Conservation (phyloP, 2,329 filamentous ascomycete species). For the Colletotrichum costaricense region DNA sequence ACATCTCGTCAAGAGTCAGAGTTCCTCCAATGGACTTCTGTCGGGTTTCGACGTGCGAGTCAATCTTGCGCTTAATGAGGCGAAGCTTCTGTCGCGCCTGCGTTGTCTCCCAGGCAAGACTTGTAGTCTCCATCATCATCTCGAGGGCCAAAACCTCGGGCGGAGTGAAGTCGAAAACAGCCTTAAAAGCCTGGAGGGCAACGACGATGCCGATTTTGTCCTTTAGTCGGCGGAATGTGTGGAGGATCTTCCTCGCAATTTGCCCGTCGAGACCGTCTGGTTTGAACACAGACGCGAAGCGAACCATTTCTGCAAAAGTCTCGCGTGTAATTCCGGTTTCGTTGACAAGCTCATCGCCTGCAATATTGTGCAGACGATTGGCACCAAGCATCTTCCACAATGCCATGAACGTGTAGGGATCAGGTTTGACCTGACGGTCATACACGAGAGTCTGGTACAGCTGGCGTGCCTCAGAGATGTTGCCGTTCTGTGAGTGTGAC, state of each 20-base stretch:
- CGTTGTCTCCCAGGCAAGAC: slow-evolving; percentile 55
- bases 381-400: slow-evolving; percentile 71
- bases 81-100: slow-evolving; percentile 54
- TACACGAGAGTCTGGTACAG: slow-evolving; percentile 67
- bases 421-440: slow-evolving; percentile 64
- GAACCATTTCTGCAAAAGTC: slow-evolving; percentile 62
- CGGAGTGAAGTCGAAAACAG: slow-evolving; percentile 56
- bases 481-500: slow-evolving; percentile 70
- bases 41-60: slow-evolving; percentile 41
- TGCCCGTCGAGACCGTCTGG: slow-evolving; percentile 56
- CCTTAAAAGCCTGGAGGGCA: slow-evolving; percentile 55
- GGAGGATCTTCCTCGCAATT: slow-evolving; percentile 61
- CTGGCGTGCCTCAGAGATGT: slow-evolving; percentile 63
- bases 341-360: slow-evolving; percentile 41
- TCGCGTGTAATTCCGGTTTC: slow-evolving; percentile 51
- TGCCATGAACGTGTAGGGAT: slow-evolving; percentile 75
- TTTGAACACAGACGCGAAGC: slow-evolving; percentile 58
- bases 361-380: slow-evolving; percentile 57
- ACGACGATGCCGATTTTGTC: slow-evolving; percentile 59
- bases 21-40: slow-evolving; percentile 39
- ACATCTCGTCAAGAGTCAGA: slow-evolving; percentile 48
- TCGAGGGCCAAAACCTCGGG: slow-evolving; percentile 60
- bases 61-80: slow-evolving; percentile 54
- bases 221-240: slow-evolving; percentile 60
- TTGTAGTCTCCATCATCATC: slow-evolving; percentile 56